Conservation (phyloP, 768 basidiomycete genomes). For the Podaxis carcinomalis region DNA sequence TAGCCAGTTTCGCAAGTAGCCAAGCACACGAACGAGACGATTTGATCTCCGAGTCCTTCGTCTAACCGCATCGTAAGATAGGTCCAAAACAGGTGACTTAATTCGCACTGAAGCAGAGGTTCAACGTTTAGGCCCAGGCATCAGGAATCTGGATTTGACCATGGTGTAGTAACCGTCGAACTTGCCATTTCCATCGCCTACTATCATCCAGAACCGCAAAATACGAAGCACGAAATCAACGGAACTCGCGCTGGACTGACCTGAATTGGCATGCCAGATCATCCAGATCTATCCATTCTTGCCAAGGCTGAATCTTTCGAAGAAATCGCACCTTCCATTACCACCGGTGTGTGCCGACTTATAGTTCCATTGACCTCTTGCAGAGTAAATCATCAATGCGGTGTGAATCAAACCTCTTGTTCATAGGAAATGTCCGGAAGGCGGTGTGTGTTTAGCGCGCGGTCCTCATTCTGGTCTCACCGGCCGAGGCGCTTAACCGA, state of each 20-base stretch:
- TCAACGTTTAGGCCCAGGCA: not conserved
- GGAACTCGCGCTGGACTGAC: not conserved
- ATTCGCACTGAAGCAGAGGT: not conserved
- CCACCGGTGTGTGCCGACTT: constrained; percentile 1
- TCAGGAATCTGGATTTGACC: not conserved
- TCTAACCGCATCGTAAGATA: not conserved
- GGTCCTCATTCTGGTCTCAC: not conserved
- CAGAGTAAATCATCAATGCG: not conserved
- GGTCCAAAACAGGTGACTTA: not conserved
- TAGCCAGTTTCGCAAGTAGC: not conserved
- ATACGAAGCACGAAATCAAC: constrained; percentile 9
- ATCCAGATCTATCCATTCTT: not conserved
- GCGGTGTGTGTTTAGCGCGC: not conserved
- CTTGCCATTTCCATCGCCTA: constrained; percentile 3
- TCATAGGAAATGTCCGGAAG: not conserved
- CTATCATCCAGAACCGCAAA: not conserved
- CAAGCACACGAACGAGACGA: not conserved
- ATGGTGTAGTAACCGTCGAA: not conserved
- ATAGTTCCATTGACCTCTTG: not conserved
- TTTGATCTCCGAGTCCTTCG: not conserved
- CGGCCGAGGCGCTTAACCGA: not conserved
- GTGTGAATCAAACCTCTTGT: not conserved
- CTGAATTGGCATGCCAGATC: not conserved
- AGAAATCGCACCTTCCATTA: constrained; percentile 11
- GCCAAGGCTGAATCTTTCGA: constrained; percentile 3